Conservation (phyloP, 2,329 filamentous ascomycete species). For the Chrysosporium queenslandicum region DNA sequence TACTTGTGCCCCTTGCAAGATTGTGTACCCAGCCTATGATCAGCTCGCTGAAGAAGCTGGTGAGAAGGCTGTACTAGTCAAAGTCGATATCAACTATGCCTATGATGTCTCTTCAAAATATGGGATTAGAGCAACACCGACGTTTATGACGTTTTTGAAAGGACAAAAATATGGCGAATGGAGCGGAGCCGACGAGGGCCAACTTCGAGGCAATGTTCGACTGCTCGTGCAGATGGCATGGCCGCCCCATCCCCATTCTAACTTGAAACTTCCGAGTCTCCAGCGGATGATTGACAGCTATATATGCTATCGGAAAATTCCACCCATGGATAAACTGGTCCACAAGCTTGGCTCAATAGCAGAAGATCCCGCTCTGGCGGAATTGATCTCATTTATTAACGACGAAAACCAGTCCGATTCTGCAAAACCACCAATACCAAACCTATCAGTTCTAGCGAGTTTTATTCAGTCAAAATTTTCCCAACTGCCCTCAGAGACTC, state of each 20-base stretch:
- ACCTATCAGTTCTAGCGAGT: slow-evolving; percentile 54
- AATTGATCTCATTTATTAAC: slow-evolving; percentile 62
- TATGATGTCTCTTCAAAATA: slow-evolving; percentile 56
- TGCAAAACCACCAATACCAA: slow-evolving; percentile 59
- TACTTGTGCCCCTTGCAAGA: slow-evolving; percentile 74
- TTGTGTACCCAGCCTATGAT: slow-evolving; percentile 72
- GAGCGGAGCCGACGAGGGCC: slow-evolving; percentile 61
- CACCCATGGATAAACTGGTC: slow-evolving; percentile 71
- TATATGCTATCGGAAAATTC: slow-evolving; percentile 67
- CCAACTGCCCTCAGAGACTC: slow-evolving; percentile 50
- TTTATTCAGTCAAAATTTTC: slow-evolving; percentile 50
- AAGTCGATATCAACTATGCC: slow-evolving; percentile 65
- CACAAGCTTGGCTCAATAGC: slow-evolving; percentile 61
- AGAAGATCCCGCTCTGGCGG: slow-evolving; percentile 50
- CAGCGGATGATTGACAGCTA: slow-evolving; percentile 54
- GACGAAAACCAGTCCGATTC: slow-evolving; percentile 48
- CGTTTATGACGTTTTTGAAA: slow-evolving; percentile 73
- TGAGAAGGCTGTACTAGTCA: slow-evolving; percentile 61
- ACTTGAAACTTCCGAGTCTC: slow-evolving; percentile 60
- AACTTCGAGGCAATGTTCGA: slow-evolving; percentile 61
- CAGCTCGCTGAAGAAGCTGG: slow-evolving; percentile 64
- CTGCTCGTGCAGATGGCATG: slow-evolving; percentile 65
- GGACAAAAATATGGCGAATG: slow-evolving; percentile 69
- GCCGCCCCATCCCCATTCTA: slow-evolving; percentile 65
- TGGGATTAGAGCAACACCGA: slow-evolving; percentile 66